Conservation (phyloP, 306 rosid species). For the Oemleria cerasiformis region DNA sequence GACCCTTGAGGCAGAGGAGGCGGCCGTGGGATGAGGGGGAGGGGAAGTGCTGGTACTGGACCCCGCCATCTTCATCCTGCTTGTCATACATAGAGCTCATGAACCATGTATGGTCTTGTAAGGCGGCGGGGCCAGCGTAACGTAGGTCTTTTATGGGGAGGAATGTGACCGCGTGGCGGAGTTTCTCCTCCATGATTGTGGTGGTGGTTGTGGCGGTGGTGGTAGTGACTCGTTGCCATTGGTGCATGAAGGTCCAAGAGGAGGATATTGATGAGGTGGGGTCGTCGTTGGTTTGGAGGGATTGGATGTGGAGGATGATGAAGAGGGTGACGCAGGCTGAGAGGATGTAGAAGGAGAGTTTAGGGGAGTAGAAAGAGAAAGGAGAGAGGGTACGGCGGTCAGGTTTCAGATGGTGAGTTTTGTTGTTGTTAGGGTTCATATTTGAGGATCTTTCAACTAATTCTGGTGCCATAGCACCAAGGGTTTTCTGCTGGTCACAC, state of each 20-base stretch:
- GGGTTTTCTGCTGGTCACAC: not conserved
- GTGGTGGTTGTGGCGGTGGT: not conserved
- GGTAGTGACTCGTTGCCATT: slow-evolving; percentile 25
- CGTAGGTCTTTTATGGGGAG: slow-evolving; percentile 69
- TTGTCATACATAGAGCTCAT: slow-evolving; percentile 67
- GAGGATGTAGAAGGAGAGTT: slow-evolving; percentile 37
- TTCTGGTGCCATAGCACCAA: not conserved
- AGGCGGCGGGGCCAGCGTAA: slow-evolving; percentile 31
- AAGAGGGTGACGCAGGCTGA: slow-evolving; percentile 32
- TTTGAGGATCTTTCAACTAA: not conserved
- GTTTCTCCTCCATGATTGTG: slow-evolving; percentile 21
- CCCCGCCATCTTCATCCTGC: slow-evolving; percentile 46
- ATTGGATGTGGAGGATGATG: slow-evolving; percentile 38
- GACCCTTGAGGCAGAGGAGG: slow-evolving; percentile 58
- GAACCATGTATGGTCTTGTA: slow-evolving; percentile 68
- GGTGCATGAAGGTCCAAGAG: slow-evolving; percentile 28
- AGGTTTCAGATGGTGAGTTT: slow-evolving; percentile 1
- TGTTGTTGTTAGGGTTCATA: not conserved
- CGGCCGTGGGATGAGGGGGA: slow-evolving; percentile 37
- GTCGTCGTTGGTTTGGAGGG: slow-evolving; percentile 27
- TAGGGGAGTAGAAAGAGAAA: slow-evolving; percentile 25
- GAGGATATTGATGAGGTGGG: slow-evolving; percentile 20
- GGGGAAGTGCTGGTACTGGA: slow-evolving; percentile 68
- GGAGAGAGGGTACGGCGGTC: not conserved
- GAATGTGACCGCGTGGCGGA: slow-evolving; percentile 50